Conservation (phyloP, 164 flowering plant genomes). For the Berberis vulgaris region DNA sequence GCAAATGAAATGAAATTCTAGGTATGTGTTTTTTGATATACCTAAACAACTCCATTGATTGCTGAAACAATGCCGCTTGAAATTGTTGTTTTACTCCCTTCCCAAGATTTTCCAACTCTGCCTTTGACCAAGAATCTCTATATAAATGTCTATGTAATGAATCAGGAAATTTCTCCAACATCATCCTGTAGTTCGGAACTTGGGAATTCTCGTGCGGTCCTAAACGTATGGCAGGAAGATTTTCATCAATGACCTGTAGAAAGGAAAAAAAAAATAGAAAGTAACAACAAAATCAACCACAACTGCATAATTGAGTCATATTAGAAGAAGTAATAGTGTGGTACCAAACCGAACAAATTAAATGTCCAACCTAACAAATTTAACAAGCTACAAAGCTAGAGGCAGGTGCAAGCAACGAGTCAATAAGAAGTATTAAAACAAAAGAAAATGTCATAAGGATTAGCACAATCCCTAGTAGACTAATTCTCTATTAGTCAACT, state of each 20-base stretch:
- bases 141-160: slow-evolving; percentile 12
- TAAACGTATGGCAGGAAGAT: slow-evolving; percentile 23
- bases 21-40: no score
- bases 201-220: slow-evolving; percentile 82
- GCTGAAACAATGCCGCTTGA: slow-evolving; percentile 56
- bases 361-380: no score
- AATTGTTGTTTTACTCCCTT: slow-evolving; percentile 81
- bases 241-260: slow-evolving; percentile 44
- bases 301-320: no score
- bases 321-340: no score
- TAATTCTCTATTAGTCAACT: no score
- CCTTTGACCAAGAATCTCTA: slow-evolving; percentile 52
- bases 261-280: not conserved
- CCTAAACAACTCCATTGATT: no score
- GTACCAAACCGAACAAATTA: not conserved
- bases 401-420: no score
- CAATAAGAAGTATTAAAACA: no score
- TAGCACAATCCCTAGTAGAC: no score
- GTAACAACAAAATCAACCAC: not conserved
- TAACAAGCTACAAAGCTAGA: no score
- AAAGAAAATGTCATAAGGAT: no score
- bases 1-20: no score
- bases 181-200: slow-evolving; percentile 53
- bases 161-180: slow-evolving; percentile 40
- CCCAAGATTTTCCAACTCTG: slow-evolving; percentile 52